These are phyloP conservation scores for Asterophora parasitica DNA, from an alignment of 768 basidiomycete genomes.

Conservation along the genomic window DNA sequence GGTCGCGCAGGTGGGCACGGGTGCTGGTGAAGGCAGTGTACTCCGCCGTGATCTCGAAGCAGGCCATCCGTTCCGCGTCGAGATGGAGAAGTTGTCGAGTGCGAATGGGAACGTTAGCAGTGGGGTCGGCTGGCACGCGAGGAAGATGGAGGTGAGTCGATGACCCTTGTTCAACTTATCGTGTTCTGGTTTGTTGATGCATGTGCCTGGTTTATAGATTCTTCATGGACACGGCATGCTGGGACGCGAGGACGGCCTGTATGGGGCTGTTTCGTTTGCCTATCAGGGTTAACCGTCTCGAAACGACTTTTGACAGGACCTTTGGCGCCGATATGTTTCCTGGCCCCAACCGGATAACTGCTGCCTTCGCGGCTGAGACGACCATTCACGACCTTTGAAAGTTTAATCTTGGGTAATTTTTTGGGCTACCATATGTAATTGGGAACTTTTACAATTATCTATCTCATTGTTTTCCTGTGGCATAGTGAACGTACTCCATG, in stretches of 20 bases:
- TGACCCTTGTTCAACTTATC: not conserved
- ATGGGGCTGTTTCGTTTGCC: conserved; percentile 91
- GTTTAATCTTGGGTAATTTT: not conserved
- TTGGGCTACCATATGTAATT: not conserved
- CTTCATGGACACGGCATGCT: conserved; percentile 88
- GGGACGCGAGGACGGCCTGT: conserved; percentile 89
- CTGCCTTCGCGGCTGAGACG: not conserved
- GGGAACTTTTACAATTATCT: not conserved
- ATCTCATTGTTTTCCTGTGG: not conserved
- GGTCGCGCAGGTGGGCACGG: conserved; percentile 43
- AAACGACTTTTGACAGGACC: not conserved
- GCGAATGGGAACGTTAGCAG: conserved; percentile 89
- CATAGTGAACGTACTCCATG: not conserved
- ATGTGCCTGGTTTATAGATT: conserved; percentile 38
- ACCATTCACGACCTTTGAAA: not conserved
- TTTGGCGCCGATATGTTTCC: not conserved
- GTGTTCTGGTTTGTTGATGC: not conserved
- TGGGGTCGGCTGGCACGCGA: conserved; percentile 90
- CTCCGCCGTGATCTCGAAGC: conserved; percentile 54
- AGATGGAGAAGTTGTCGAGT: conserved; percentile 68
- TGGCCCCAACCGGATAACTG: not conserved
- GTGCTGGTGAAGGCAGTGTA: conserved; percentile 30
- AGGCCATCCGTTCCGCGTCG: conserved; percentile 63
- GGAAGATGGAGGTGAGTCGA: conserved; percentile 91
- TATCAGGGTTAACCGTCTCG: conserved; percentile 64